phyloP scores from a whole-genome alignment of 1,139 yeast species.

The Torulaspora pretoriensis region DNA sequence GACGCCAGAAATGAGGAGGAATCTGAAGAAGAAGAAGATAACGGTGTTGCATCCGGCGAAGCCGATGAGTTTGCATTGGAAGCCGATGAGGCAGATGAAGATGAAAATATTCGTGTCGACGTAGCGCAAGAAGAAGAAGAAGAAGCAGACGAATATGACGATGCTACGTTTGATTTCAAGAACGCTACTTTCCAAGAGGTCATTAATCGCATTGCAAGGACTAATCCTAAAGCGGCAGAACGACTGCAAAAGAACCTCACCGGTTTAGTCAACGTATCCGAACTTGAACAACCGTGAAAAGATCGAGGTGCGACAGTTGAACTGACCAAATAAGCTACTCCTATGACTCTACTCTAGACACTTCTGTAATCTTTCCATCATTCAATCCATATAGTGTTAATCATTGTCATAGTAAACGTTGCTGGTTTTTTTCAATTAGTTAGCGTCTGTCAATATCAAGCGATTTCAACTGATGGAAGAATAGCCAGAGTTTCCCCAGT shows the following conservation, averaged over 20 bases:
- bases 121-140: conserved; percentile 22
- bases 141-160: conserved; percentile 31
- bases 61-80: conserved; percentile 34
- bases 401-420: neutral
- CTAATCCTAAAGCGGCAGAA: conserved; percentile 39
- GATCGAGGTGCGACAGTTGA: too few relatives aligned
- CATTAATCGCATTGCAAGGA: conserved; percentile 39
- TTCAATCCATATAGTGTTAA: too few relatives aligned
- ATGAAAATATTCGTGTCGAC: conserved; percentile 17
- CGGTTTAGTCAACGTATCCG: conserved; percentile 45
- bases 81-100: conserved; percentile 32
- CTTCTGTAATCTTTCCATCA: too few relatives aligned
- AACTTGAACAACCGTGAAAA: conserved; percentile 26
- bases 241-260: conserved; percentile 41
- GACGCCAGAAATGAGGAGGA: conserved; percentile 25
- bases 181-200: conserved; percentile 40
- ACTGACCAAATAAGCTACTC: too few relatives aligned
- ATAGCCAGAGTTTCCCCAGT: too few relatives aligned
- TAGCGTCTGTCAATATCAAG: too few relatives aligned
- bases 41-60: conserved; percentile 36
- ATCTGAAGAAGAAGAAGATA: conserved; percentile 35
- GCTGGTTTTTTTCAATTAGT: too few relatives aligned
- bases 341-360: too few relatives aligned
- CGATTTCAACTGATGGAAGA: too few relatives aligned
- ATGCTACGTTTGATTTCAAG: conserved; percentile 32